These are phyloP conservation scores for Chlamydomonas urium DNA, from an alignment of 139 green algal genomes.

Conservation along the genomic window DNA sequence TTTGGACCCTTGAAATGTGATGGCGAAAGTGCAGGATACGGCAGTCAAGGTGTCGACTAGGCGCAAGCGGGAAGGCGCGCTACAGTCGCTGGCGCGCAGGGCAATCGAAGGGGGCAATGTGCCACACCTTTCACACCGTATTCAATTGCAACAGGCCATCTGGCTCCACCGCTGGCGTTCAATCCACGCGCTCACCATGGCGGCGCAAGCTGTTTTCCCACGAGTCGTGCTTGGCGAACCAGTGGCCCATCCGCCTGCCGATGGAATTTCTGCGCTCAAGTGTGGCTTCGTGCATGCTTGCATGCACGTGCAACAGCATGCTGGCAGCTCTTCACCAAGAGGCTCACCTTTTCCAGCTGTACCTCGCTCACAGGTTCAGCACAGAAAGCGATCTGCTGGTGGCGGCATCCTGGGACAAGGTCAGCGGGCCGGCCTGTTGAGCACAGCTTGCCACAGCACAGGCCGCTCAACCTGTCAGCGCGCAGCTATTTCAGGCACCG, in stretches of 20 bases:
- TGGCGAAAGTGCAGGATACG: too few species aligned
- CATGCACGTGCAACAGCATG: slow-evolving; percentile 17
- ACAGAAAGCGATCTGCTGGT: slow-evolving; percentile 49
- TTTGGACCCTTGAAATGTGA: neutral
- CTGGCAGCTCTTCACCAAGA: slow-evolving; percentile 28
- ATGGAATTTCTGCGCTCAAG: slow-evolving; percentile 1
- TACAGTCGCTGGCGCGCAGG: neutral
- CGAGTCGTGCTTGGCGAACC: neutral
- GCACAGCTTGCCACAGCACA: too few species aligned
- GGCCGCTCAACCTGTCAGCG: too few species aligned
- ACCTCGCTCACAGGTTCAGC: slow-evolving; percentile 55
- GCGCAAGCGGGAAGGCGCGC: neutral
- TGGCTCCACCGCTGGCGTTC: neutral
- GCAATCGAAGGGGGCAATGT: neutral
- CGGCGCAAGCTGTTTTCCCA: neutral
- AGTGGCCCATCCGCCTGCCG: neutral
- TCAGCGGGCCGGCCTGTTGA: too few species aligned
- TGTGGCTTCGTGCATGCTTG: neutral
- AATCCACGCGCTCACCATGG: neutral
- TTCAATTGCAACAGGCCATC: neutral
- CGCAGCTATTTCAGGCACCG: too few species aligned
- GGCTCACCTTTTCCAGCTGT: slow-evolving; percentile 70
- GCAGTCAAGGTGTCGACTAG: too few species aligned
- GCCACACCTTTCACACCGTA: neutral
- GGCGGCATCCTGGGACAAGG: slow-evolving; percentile 72